Evolutionary conservation across 441 rosid genomes (phyloP), one percentile per base, ranked within the genome.

Genomic region (Corymbia calophylla): DNA sequence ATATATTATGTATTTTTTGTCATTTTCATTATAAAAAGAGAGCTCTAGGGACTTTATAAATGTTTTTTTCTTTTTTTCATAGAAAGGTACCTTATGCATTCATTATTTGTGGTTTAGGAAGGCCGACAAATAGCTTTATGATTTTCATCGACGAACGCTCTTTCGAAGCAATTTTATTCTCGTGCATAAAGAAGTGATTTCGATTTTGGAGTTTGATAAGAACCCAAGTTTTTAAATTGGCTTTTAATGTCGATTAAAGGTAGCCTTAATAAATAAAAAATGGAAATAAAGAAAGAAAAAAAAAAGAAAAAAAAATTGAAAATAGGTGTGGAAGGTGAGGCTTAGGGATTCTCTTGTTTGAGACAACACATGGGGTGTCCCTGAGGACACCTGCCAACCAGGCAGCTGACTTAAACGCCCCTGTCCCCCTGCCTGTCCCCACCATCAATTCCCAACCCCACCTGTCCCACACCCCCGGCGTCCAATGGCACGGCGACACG

Each of bases 371-470:
- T 91, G 95, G 92, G 89, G 2, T 91, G 93, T 92, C 92, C 94
- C 90, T 91, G 93, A 90, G 95, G 88, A 4, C 88, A 84, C 93
- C 93, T 91, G 94, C 94, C 95, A 93, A 94, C 93, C 93, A 66
- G 90, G 89, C 95, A 93, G 91, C 92, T 91, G 86, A 89, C 91
- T 92, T 90, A 85, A 93, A 92, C 54, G 90, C 93, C 17, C n/a
- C 77, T 92, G 96, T 94, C 92, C 91, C 91, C 93, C 68, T 73
- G 51, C 86, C 35, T 88, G 89, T 90, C 91, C 39, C 23, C 81
- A 55, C 77, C 82, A 39, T 73, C 84, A 73, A 73, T 39, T 11
- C 84, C 44, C 8, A 3, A 12, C 29, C 51, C 84, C 81, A 35
- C 48, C 81, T 70, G 48, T 70, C 48, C 77, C 82, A 5, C 11